Evolutionary conservation across 495 filamentous ascomycete genomes (phyloP).

Genomic region (Paragyromitra xinjiangensis): DNA sequence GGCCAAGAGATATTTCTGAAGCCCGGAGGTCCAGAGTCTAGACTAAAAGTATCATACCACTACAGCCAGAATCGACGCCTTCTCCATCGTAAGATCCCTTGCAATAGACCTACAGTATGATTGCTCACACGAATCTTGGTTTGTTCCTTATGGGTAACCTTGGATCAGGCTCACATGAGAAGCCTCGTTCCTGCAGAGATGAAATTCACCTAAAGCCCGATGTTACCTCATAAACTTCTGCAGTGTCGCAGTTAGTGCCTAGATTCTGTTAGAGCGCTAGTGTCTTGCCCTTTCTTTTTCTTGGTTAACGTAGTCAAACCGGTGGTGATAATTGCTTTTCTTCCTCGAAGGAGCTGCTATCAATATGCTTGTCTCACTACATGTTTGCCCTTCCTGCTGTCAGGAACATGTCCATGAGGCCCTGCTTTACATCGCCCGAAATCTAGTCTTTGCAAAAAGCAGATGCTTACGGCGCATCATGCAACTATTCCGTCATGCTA

Average conservation of each 20-base stretch:
- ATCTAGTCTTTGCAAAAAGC: background rate
- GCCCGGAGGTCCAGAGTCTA: conserved; percentile 10
- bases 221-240: conserved; percentile 24
- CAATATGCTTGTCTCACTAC: conserved; percentile 28
- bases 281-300: conserved; percentile 6
- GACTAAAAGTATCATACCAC: conserved; percentile 36
- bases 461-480: conserved; percentile 20
- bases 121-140: conserved; percentile 34
- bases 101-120: conserved; percentile 34
- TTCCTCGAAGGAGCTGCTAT: conserved; percentile 6
- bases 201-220: conserved; percentile 11
- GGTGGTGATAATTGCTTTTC: background rate
- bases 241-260: conserved; percentile 7
- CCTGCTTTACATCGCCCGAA: background rate
- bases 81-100: conserved; percentile 27
- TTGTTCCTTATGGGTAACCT: conserved; percentile 17
- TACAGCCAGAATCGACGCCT: conserved; percentile 17
- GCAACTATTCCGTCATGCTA: conserved; percentile 13
- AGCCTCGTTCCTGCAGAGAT: conserved; percentile 23
- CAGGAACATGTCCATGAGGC: conserved; percentile 2
- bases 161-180: conserved; percentile 21
- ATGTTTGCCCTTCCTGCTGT: background rate
- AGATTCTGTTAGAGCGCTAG: conserved; percentile 1
- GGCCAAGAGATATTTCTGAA: conserved; percentile 33
- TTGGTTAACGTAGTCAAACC: background rate